Evolutionary conservation across 1,284 basidiomycete genomes (phyloP), one percentile per base, ranked within the genome.

Genomic region (Heimioporus retisporus): DNA sequence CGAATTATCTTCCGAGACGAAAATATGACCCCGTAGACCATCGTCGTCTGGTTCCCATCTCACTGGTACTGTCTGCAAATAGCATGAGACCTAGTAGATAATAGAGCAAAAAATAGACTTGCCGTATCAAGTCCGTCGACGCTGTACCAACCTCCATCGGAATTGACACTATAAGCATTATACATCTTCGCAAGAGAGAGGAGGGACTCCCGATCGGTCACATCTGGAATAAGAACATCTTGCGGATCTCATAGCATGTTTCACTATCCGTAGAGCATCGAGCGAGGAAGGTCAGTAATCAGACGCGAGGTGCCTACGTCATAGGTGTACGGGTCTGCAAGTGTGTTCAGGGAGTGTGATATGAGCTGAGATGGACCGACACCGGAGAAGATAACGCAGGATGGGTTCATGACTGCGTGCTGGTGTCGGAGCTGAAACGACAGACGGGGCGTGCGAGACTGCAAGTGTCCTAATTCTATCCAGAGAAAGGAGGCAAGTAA

Each of bases 41-140:
- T 97, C 93, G n/a, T 89, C 88, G 56, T 91, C 87, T 0, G 91
- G 88, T 71, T 93, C 90, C 96, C 96, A 98, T 6, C 97, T 96
- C 70, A 97, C 92, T 0, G 94, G 93, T 54, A 86, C 83, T 42
- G 87, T 88, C 91, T 71, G n/a, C 57, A 21, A 2, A 23, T 48
- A 64, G 1, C 10, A 63, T 74, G 59, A 65, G 14, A n/a, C 2
- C 0, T 3, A 13, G 4, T 25, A 55, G 2, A 21, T 8, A 60
- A 4, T 46, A 14, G 18, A 56, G 4, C 5, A 68, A 79, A 73
- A 66, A 84, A 81, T 75, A 65, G 73, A 66, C 75, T 65, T 72
- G 81, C 84, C 50, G 65, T 76, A 59, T 90, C 91, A 88, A 90
- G 96, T 28, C 83, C 82, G 0, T 83, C 86, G 19, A 95, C 74